Percentiles rank a stretch among this genome's conserved stretches.
These are phyloP conservation scores for Colletotrichum lindemuthianum DNA, from an alignment of 2,329 filamentous ascomycete species.

Conservation along the genomic window DNA sequence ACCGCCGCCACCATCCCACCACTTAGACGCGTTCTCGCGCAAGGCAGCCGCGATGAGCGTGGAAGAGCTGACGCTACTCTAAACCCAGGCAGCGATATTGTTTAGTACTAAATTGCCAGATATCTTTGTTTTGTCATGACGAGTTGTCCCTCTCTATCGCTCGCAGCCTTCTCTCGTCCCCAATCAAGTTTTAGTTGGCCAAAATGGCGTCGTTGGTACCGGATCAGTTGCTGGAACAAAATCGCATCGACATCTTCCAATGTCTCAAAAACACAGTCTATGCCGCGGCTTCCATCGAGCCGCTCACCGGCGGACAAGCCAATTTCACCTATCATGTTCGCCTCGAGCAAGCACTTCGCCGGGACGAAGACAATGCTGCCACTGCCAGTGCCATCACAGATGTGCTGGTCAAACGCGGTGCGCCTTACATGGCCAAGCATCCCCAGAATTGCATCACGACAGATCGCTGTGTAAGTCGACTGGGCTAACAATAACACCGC, in stretches of 20 bases:
- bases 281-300: not conserved
- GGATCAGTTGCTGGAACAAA: no score
- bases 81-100: no score
- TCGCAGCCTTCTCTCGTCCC: no score
- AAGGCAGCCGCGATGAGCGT: no score
- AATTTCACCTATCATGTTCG: conserved; percentile 6
- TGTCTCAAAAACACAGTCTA: not conserved
- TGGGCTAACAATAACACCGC: not conserved
- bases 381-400: not conserved
- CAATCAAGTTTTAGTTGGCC: no score
- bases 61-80: no score
- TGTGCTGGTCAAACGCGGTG: conserved; percentile 5
- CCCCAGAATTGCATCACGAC: not conserved
- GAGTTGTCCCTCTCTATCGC: no score
- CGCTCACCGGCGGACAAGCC: not conserved
- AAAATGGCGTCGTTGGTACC: no score
- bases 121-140: no score
- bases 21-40: no score
- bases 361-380: not conserved
- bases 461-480: conserved; percentile 4
- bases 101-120: rapidly evolving
- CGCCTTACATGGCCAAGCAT: conserved; percentile 1
- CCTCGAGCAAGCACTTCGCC: not conserved
- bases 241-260: no score
- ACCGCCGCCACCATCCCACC: no score